phyloP scores from a whole-genome alignment of 2,329 filamentous ascomycete species.

The Xylaria sp. region DNA sequence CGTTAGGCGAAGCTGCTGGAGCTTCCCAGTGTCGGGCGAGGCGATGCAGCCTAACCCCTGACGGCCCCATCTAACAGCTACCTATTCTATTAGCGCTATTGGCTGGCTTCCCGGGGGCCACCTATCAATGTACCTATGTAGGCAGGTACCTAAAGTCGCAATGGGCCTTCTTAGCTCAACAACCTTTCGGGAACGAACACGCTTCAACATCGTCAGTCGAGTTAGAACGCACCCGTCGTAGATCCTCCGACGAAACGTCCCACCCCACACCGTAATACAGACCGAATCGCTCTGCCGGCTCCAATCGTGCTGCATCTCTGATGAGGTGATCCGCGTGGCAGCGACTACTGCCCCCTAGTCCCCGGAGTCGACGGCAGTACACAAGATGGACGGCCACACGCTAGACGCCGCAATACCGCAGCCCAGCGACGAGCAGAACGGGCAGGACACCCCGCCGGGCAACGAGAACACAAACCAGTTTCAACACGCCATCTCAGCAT shows the following conservation, averaged over 20 bases:
- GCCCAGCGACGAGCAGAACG: slow-evolving; percentile 33
- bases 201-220: neutral
- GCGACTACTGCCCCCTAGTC: slow-evolving; percentile 23
- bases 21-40: neutral
- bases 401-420: slow-evolving; percentile 36
- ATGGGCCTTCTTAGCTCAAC: neutral
- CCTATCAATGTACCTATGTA: too few relatives aligned
- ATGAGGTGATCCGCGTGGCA: slow-evolving; percentile 35
- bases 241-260: neutral
- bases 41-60: neutral
- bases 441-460: slow-evolving; percentile 32
- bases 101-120: too few relatives aligned
- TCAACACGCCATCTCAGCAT: slow-evolving; percentile 92
- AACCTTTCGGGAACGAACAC: slow-evolving; percentile 17
- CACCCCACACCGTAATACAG: neutral
- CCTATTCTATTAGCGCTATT: neutral
- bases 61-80: neutral
- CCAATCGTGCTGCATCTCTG: slow-evolving; percentile 17
- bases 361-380: slow-evolving; percentile 36
- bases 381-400: slow-evolving; percentile 32
- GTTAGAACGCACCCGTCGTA: neutral
- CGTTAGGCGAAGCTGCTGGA: neutral
- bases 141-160: too few relatives aligned
- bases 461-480: slow-evolving; percentile 83
- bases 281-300: neutral